A percentile compares a stretch with the other conserved stretches of the same genome.
Evolutionary conservation across 345 rosid species (phyloP).

Genomic region (Noccaea bulbosa): DNA sequence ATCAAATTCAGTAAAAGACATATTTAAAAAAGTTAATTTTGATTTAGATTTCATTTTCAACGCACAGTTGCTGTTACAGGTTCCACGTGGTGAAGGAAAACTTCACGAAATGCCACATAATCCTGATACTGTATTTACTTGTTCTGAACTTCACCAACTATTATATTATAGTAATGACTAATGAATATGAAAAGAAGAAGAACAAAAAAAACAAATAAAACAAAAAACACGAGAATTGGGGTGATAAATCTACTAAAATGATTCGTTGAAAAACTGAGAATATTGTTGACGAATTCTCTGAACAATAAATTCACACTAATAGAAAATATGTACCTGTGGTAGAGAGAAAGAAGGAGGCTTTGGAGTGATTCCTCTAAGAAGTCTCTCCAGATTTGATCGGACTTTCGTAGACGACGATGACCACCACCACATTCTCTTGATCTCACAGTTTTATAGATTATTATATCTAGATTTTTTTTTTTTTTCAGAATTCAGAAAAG

Average conservation of each 20-base stretch:
- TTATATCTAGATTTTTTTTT: not conserved
- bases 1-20: not conserved
- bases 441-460: not conserved
- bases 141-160: not conserved
- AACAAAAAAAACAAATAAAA: too few relatives aligned
- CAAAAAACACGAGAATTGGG: not conserved
- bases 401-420: constrained; percentile 32
- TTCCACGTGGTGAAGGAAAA: constrained; percentile 27
- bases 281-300: not conserved
- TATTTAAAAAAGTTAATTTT: too few relatives aligned
- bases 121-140: not conserved
- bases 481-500: not conserved
- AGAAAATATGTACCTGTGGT: constrained; percentile 48
- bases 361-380: constrained; percentile 60
- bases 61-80: not conserved
- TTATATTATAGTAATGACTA: not conserved
- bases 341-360: constrained; percentile 50
- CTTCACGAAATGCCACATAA: constrained; percentile 12
- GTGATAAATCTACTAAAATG: not conserved
- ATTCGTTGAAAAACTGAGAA: not conserved
- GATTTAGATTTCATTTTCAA: not conserved
- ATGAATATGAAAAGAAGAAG: not conserved
- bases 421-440: constrained; percentile 37
- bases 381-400: constrained; percentile 49
- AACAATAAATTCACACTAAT: not conserved